A percentile compares a stretch with the other conserved stretches of the same genome.
Evolutionary conservation across 129 eudicot genomes (phyloP).

Genomic region (Flaveria bidentis): DNA sequence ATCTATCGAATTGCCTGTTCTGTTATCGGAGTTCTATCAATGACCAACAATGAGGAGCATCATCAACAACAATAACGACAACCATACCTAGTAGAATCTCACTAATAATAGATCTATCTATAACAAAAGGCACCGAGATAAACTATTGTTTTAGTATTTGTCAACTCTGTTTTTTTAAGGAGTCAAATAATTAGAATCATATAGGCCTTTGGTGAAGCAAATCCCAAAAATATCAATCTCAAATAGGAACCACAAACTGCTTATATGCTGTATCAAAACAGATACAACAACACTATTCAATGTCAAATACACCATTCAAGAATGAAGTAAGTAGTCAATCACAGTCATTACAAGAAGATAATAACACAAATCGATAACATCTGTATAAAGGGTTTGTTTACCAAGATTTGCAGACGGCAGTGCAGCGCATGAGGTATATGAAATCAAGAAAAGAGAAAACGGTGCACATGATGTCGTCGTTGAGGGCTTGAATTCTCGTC

Average conservation of each 20-base stretch:
- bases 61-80: no score
- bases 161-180: neutral
- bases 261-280: neutral
- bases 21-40: no score
- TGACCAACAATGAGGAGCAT: neutral
- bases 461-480: conserved; percentile 47
- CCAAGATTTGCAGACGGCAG: conserved; percentile 90
- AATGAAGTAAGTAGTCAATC: no score
- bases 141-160: neutral
- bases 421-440: conserved; percentile 66
- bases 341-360: no score
- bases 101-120: neutral
- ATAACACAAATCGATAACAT: neutral
- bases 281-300: neutral
- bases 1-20: no score
- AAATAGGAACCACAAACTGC: neutral
- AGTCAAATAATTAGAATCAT: neutral
- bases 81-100: no score
- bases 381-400: conserved; percentile 17
- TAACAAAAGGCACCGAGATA: neutral
- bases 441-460: conserved; percentile 73
- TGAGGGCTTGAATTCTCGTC: conserved; percentile 48
- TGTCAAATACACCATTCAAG: neutral
- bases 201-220: neutral
- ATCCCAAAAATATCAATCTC: neutral